phyloP scores from a whole-genome alignment of 192 early-diverging fungal species.

The Rhizophlyctis rosea region DNA sequence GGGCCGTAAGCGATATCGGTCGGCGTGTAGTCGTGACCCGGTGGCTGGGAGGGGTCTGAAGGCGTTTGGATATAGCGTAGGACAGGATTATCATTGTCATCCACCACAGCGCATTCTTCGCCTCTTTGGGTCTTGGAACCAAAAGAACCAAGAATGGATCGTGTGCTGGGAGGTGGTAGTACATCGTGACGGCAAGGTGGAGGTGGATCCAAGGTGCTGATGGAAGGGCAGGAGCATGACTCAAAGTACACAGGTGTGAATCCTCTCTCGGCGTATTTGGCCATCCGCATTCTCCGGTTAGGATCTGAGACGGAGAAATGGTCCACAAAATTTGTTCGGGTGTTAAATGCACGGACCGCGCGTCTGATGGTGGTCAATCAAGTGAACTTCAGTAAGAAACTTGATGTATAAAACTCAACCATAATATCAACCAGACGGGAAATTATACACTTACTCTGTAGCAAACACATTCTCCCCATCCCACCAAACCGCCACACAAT shows the following conservation, averaged over 20 bases:
- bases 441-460: slow-evolving; percentile 4
- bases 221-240: slow-evolving; percentile 18
- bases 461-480: slow-evolving; percentile 34
- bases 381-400: no score
- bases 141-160: no score
- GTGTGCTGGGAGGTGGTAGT: no score
- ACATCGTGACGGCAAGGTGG: no score
- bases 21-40: neutral
- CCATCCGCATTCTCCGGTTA: slow-evolving; percentile 16
- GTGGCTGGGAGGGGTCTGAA: neutral
- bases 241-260: slow-evolving; percentile 28
- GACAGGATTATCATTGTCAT: no score
- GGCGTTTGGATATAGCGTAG: no score
- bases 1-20: neutral
- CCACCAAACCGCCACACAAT: slow-evolving; percentile 25
- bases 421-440: neutral
- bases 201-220: no score
- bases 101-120: no score
- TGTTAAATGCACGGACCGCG: slow-evolving; percentile 26
- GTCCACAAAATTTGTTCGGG: slow-evolving; percentile 37
- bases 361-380: slow-evolving; percentile 9
- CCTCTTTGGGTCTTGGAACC: no score
- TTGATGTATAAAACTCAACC: no score
- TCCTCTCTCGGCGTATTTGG: slow-evolving; percentile 23
- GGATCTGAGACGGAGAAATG: slow-evolving; percentile 11